Evolutionary conservation across 306 rosid genomes (phyloP), one percentile per base, ranked within the genome.

Genomic region (Rosa chinensis): DNA sequence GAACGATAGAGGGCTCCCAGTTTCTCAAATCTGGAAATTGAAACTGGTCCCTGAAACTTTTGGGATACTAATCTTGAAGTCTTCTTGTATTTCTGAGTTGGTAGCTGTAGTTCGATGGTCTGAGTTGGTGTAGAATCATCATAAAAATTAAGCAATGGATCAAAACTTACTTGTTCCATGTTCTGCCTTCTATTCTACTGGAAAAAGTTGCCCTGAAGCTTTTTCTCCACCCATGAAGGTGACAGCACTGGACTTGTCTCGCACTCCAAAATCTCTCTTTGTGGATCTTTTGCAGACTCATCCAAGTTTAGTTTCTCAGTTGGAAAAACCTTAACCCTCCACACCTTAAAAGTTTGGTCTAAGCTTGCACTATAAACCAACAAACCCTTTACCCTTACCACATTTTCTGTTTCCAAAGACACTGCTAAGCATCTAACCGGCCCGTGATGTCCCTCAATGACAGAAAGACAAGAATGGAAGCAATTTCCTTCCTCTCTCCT

Each of bases 341-440:
- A 88, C 0, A 86, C 87, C 92, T 88, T 88, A 48, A 86, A 86
- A 0, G 85, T 88, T 75, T 88, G 92, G 77, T 88, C 92, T 85
- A 88, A 78, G 44, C 92, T 88, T 25, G 87, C 89, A 82, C 89
- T 88, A 28, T 84, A 88, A 72, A 88, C 86, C 85, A 88, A 75
- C 44, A 88, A 48, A 42, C 89, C 79, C 66, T 80, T 84, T 1
- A 83, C 78, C 62, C 73, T 84, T 0, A 79, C 84, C 55, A 79
- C 75, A 37, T 75, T 74, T 59, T 88, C 88, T 10, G 80, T 80
- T 61, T 86, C 92, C 39, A 80, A 76, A 32, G 82, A 83, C 12
- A 82, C 89, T 18, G 89, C 89, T 70, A 88, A 80, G 83, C 88
- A 86, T 71, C 87, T 75, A 16, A 88, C 89, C 6, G 92, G 92